A percentile compares a stretch with the other conserved stretches of the same genome.
Evolutionary conservation across 176 grass and related monocot genomes (phyloP).

Genomic region (Aechmea fasciata): DNA sequence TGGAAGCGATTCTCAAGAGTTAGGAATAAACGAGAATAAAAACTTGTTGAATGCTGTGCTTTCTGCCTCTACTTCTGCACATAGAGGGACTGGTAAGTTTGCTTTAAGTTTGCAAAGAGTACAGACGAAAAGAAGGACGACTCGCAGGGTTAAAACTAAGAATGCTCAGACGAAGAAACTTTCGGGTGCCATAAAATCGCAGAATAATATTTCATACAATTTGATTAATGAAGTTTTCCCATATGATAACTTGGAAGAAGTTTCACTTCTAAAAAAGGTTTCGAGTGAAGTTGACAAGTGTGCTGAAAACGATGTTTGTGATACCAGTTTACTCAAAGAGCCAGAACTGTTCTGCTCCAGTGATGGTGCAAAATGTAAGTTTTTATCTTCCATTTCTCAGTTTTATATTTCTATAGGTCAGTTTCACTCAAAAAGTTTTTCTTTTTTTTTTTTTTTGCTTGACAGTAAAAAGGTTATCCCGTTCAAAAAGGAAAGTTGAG

Average conservation of each 20-base stretch:
- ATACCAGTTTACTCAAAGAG: slow-evolving; percentile 27
- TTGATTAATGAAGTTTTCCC: not conserved
- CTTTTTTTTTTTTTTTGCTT: slow-evolving; percentile 16
- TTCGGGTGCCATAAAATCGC: not conserved
- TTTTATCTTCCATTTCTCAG: slow-evolving; percentile 9
- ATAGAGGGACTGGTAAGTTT: not conserved
- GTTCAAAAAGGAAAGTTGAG: slow-evolving; percentile 35
- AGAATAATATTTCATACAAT: not conserved
- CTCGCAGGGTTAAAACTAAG: not conserved
- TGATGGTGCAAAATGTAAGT: slow-evolving; percentile 58
- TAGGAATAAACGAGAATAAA: slow-evolving; percentile 20
- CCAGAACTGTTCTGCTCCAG: slow-evolving; percentile 22
- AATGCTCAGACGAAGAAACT: not conserved
- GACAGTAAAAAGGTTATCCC: slow-evolving; percentile 46
- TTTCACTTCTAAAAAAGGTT: slow-evolving; percentile 27
- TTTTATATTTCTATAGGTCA: slow-evolving; percentile 7
- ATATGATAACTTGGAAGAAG: slow-evolving; percentile 1
- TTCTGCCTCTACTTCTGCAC: not conserved
- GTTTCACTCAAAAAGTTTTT: slow-evolving; percentile 4
- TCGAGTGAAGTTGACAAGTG: slow-evolving; percentile 16
- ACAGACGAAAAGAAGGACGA: slow-evolving; percentile 4
- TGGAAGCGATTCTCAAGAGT: slow-evolving; percentile 22
- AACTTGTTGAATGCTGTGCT: slow-evolving; percentile 3
- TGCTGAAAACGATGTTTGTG: slow-evolving; percentile 16
- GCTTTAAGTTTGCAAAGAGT: not conserved